Conservation (phyloP, 1,284 basidiomycete species). For the Psilocybe mexicana region DNA sequence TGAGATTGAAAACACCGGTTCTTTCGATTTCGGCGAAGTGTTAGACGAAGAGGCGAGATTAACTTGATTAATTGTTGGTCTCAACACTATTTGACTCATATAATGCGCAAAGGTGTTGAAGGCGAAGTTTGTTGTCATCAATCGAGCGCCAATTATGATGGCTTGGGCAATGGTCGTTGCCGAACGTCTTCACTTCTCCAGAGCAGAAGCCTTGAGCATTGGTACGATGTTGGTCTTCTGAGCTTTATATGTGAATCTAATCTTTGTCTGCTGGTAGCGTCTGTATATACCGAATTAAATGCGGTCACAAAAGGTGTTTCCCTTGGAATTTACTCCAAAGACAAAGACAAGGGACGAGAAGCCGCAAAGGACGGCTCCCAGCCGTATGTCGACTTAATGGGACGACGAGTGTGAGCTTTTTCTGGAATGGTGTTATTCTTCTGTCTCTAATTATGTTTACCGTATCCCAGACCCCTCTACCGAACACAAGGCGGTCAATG, state of each 20-base stretch:
- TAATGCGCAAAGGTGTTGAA: constrained; percentile 49
- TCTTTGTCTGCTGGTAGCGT: constrained; percentile 48
- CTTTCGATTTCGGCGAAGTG: constrained; percentile 71
- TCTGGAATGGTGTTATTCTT: neutral
- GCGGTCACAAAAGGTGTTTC: constrained; percentile 82
- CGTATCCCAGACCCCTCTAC: constrained; percentile 70
- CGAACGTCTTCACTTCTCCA: constrained; percentile 81
- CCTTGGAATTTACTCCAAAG: constrained; percentile 69
- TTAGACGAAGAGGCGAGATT: constrained; percentile 62
- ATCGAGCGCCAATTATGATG: constrained; percentile 93
- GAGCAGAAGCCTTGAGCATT: constrained; percentile 88
- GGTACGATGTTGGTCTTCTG: constrained; percentile 40
- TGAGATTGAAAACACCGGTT: constrained; percentile 50
- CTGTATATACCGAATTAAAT: constrained; percentile 92
- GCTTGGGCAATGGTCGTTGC: constrained; percentile 90
- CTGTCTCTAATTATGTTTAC: neutral
- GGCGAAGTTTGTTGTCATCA: constrained; percentile 69
- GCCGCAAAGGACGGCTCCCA: constrained; percentile 68
- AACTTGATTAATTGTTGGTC: neutral
- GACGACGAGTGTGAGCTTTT: constrained; percentile 64
- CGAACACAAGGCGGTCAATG: constrained; percentile 70
- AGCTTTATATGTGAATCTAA: neutral
- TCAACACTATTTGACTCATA: neutral
- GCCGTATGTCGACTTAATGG: constrained; percentile 92
- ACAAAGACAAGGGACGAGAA: constrained; percentile 54